Conservation (phyloP, 2,329 filamentous ascomycete genomes). For the Plenodomus biglobosus region DNA sequence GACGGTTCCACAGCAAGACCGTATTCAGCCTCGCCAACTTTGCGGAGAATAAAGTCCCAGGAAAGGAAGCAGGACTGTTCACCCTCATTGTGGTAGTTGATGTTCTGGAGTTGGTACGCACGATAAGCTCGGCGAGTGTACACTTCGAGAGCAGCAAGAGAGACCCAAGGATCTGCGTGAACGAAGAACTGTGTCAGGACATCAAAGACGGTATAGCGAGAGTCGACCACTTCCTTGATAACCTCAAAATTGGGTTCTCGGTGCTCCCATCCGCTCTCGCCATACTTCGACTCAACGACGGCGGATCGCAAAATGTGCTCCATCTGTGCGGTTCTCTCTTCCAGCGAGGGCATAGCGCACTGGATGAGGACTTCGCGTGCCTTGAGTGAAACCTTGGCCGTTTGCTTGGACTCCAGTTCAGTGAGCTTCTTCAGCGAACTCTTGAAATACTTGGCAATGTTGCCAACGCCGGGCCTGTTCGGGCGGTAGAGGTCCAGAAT, state of each 20-base stretch:
- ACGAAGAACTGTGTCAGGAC: slow-evolving; percentile 94
- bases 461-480: slow-evolving; percentile 87
- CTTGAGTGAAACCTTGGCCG: slow-evolving; percentile 95
- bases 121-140: slow-evolving; percentile 96
- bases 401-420: slow-evolving; percentile 81
- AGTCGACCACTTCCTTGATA: slow-evolving; percentile 97
- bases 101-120: slow-evolving; percentile 86
- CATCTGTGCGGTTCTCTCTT: slow-evolving; percentile 95
- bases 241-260: slow-evolving; percentile 85
- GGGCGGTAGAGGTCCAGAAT: slow-evolving; percentile 93
- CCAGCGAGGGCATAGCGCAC: slow-evolving; percentile 90
- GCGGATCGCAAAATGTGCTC: slow-evolving; percentile 96
- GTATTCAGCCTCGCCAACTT: slow-evolving; percentile 89
- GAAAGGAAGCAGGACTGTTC: slow-evolving; percentile 80
- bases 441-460: slow-evolving; percentile 85
- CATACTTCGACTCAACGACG: slow-evolving; percentile 94
- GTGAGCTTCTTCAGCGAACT: slow-evolving; percentile 80
- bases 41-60: slow-evolving; percentile 95
- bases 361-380: slow-evolving; percentile 97
- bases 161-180: slow-evolving; percentile 92
- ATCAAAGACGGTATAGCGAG: slow-evolving; percentile 97
- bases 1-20: slow-evolving; percentile 78
- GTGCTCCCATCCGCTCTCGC: slow-evolving; percentile 96
- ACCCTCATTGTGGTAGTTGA: slow-evolving; percentile 79
- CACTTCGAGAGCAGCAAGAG: slow-evolving; percentile 88